These are phyloP conservation scores for Myxozyma vanderwaltii DNA, from an alignment of 805 yeast genomes.

Conservation along the genomic window DNA sequence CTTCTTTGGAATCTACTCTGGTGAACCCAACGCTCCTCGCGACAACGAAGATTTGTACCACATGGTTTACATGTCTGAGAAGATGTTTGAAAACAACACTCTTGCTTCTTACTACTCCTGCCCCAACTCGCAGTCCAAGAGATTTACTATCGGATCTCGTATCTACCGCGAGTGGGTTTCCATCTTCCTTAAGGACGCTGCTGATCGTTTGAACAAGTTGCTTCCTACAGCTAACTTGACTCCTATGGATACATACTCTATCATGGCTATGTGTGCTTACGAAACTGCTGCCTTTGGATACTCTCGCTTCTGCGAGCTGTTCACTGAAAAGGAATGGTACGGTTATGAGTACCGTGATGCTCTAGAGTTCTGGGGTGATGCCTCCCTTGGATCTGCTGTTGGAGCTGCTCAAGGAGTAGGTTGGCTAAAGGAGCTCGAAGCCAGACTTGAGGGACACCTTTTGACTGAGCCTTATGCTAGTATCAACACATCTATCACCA, in stretches of 20 bases:
- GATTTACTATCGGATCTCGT: slow-evolving; percentile 37
- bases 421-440: slow-evolving; percentile 49
- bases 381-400: slow-evolving; percentile 64
- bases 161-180: slow-evolving; percentile 43
- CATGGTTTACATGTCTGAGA: slow-evolving; percentile 43
- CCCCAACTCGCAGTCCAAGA: slow-evolving; percentile 41
- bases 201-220: slow-evolving; percentile 56
- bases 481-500: slow-evolving; percentile 49
- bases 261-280: slow-evolving; percentile 70
- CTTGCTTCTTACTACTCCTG: slow-evolving; percentile 46
- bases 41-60: slow-evolving; percentile 41
- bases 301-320: slow-evolving; percentile 66
- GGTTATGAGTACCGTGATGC: slow-evolving; percentile 64
- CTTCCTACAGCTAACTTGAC: slow-evolving; percentile 55
- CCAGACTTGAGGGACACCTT: slow-evolving; percentile 53
- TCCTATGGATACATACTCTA: slow-evolving; percentile 51
- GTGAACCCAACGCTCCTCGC: slow-evolving; percentile 38
- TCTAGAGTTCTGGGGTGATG: slow-evolving; percentile 58
- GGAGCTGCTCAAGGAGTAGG: slow-evolving; percentile 64
- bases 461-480: slow-evolving; percentile 54
- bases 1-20: slow-evolving; percentile 45
- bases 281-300: slow-evolving; percentile 70
- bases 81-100: slow-evolving; percentile 42
- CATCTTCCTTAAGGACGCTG: slow-evolving; percentile 55
- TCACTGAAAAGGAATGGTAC: slow-evolving; percentile 68